Evolutionary conservation across 257 asterid species (phyloP).

Genomic region (Solanum tacnaense): DNA sequence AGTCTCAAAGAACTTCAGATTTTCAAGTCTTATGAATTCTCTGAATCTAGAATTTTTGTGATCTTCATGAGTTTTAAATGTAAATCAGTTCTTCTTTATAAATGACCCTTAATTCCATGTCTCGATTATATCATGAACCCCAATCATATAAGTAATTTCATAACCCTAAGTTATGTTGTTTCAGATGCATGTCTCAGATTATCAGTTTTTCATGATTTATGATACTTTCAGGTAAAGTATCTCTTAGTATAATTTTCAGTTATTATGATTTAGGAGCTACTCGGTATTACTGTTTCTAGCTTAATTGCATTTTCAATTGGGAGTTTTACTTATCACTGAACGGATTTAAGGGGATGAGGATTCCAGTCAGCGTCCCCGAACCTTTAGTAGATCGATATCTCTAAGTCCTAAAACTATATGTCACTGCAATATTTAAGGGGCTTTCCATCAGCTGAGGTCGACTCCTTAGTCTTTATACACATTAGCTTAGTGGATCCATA

Average conservation of each 20-base stretch:
- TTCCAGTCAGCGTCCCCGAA: not conserved
- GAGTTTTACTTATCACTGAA: not conserved
- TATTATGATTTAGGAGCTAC: not conserved
- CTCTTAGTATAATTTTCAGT: not conserved
- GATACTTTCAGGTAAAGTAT: not conserved
- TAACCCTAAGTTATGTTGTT: not conserved
- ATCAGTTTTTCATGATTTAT: not conserved
- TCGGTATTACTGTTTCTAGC: no score
- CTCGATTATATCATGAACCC: not conserved
- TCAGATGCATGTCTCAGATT: not conserved
- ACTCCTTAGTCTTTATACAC: not conserved
- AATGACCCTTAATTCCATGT: not conserved
- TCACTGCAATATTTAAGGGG: not conserved
- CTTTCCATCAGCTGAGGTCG: not conserved
- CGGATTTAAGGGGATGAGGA: not conserved
- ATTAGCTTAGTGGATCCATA: not conserved
- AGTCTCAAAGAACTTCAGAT: no score
- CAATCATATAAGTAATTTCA: not conserved
- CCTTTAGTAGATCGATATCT: not conserved
- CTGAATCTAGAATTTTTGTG: not conserved
- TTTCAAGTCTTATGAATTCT: not conserved
- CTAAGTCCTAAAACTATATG: not conserved
- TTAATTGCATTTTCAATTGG: not conserved
- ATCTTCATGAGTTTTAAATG: not conserved
- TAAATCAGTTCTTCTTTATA: not conserved